Evolutionary conservation across 2,329 filamentous ascomycete genomes (phyloP).

Genomic region (Verticillium nonalfalfae): DNA sequence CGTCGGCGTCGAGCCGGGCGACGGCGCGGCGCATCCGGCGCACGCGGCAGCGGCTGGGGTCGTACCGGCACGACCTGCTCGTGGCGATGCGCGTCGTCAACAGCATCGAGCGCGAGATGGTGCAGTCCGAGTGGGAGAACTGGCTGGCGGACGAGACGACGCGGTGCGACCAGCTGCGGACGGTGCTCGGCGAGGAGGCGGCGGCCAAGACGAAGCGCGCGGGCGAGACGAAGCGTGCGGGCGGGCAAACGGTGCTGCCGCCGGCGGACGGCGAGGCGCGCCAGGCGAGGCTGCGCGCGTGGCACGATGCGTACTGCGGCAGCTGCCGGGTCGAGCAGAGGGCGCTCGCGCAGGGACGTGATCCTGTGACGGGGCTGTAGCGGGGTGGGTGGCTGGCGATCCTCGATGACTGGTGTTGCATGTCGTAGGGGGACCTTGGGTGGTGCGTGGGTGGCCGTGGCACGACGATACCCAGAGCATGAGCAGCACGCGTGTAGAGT

Average conservation of each 20-base stretch:
- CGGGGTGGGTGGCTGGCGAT: too few species aligned
- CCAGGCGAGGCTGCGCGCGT: slow-evolving; percentile 33
- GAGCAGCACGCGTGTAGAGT: background rate
- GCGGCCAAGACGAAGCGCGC: slow-evolving; percentile 8
- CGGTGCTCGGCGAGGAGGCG: slow-evolving; percentile 33
- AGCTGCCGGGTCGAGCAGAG: slow-evolving; percentile 45
- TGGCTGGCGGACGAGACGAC: slow-evolving; percentile 78
- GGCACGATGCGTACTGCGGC: slow-evolving; percentile 49
- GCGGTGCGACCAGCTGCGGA: slow-evolving; percentile 61
- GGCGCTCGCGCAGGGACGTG: slow-evolving; percentile 17
- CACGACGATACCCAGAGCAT: background rate
- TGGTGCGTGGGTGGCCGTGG: background rate
- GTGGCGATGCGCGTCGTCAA: slow-evolving; percentile 90
- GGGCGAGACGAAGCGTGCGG: slow-evolving; percentile 5
- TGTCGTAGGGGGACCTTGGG: background rate
- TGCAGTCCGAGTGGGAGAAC: slow-evolving; percentile 86
- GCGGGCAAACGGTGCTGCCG: slow-evolving; percentile 23
- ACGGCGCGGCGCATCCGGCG: slow-evolving; percentile 63
- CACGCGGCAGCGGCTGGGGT: slow-evolving; percentile 75
- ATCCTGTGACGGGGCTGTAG: background rate
- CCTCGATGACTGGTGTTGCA: too few species aligned
- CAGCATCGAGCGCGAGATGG: slow-evolving; percentile 76
- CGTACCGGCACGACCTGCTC: slow-evolving; percentile 82
- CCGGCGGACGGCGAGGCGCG: slow-evolving; percentile 19
- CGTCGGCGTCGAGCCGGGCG: slow-evolving; percentile 41